A percentile compares a stretch with the other conserved stretches of the same genome.
phyloP scores from a whole-genome alignment of 768 basidiomycete genomes.

The Antrodiella citrinella region DNA sequence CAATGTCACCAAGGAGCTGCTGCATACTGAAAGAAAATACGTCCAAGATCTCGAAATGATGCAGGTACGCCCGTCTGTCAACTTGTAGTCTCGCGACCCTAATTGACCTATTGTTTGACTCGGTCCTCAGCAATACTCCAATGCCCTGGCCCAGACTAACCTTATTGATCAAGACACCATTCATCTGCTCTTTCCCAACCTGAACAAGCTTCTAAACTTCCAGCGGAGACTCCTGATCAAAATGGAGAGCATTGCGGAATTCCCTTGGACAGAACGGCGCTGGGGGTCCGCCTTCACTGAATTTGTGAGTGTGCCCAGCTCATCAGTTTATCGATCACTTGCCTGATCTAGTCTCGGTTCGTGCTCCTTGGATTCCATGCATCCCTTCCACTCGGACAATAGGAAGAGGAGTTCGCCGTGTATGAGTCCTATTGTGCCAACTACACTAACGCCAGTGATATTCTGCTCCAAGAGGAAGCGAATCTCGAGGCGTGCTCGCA shows the following conservation, averaged over 20 bases:
- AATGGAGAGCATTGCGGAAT: slow-evolving; percentile 77
- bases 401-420: slow-evolving; percentile 94
- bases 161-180: slow-evolving; percentile 92
- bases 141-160: slow-evolving; percentile 70
- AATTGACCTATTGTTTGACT: slow-evolving; percentile 3
- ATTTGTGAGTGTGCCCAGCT: slow-evolving; percentile 48
- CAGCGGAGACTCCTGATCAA: slow-evolving; percentile 91
- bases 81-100: background rate
- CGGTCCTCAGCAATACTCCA: slow-evolving; percentile 72
- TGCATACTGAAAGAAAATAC: slow-evolving; percentile 94
- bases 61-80: slow-evolving; percentile 49
- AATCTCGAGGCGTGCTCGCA: slow-evolving; percentile 64
- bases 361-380: slow-evolving; percentile 25
- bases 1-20: slow-evolving; percentile 68
- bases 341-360: slow-evolving; percentile 36
- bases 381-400: slow-evolving; percentile 34
- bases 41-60: slow-evolving; percentile 95
- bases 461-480: slow-evolving; percentile 60
- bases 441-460: slow-evolving; percentile 28
- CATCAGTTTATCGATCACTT: slow-evolving; percentile 20
- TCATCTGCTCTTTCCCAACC: slow-evolving; percentile 89
- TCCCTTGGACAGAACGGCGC: slow-evolving; percentile 75
- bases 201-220: slow-evolving; percentile 93
- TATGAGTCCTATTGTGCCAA: slow-evolving; percentile 95
- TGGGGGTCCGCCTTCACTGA: slow-evolving; percentile 85